Conservation (phyloP, 208 protist species). For the Acanthamoeba castellanii region DNA sequence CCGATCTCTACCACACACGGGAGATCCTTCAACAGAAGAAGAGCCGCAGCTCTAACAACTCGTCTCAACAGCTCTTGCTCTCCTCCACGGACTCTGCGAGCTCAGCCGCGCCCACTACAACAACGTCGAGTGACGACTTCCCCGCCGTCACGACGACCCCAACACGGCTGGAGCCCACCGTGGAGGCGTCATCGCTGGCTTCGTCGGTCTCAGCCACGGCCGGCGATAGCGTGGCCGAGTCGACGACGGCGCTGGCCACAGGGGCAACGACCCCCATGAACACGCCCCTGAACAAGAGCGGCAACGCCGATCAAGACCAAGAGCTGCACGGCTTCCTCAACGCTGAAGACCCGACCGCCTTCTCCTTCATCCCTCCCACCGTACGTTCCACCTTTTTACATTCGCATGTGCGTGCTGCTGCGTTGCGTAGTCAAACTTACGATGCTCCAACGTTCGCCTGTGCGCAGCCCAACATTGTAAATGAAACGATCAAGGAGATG, state of each 20-base stretch:
- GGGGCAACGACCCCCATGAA: not conserved
- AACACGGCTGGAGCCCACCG: not conserved
- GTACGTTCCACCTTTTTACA: not conserved
- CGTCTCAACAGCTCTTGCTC: not conserved
- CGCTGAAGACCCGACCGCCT: not conserved
- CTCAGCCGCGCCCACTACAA: not conserved
- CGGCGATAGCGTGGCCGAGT: not conserved
- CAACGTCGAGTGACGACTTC: not conserved
- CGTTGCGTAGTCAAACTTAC: not conserved
- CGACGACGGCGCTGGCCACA: not conserved
- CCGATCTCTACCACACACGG: constrained; percentile 71
- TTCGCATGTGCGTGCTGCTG: not conserved
- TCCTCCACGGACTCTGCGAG: too few species aligned
- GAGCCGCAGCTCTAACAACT: not conserved
- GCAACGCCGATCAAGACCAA: constrained; percentile 19
- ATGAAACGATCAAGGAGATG: constrained; percentile 72
- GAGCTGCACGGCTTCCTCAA: constrained; percentile 19
- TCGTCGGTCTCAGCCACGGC: not conserved
- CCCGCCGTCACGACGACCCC: not conserved
- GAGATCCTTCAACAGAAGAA: constrained; percentile 55
- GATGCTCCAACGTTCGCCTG: too few species aligned
- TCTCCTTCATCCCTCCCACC: constrained; percentile 31
- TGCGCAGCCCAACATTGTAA: constrained; percentile 69
- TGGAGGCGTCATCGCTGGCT: not conserved
- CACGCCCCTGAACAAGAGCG: not conserved